Base-by-base conservation (phyloP, 352 stramenopile genomes). In the Pythium phragmiticola region DNA sequence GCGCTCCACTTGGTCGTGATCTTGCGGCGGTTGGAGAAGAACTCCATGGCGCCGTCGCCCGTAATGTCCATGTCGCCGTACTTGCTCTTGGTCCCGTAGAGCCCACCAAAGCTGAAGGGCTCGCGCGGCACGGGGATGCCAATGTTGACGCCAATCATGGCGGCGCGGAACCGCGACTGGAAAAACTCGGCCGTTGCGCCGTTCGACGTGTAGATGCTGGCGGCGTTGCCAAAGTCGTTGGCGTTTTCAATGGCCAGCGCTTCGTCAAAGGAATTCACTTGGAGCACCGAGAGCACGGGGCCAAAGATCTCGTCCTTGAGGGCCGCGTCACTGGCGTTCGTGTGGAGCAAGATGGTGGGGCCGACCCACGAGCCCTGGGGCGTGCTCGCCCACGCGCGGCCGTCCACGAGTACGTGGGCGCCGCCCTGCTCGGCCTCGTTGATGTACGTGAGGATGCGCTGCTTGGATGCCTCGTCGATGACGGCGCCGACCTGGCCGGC, bases 31-130 rank as follows among this genome's bases (percentile, higher is more conserved):
- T 94, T 98, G 6, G 94, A 98, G 77, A 99, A 99, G 72, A 99
- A 99, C 76, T 99, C 96, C 54, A 99, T 87, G 26, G 85, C 93
- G 28, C 94, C 96, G 67, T 99, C 96, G 17, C 95, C 96, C 8
- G 97, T 99, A 55, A 99, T 99, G 72, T 99, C 97, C 84, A 98
- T 98, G 67, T 99, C 94, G 39, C 97, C 97, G 66, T 92, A 99
- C 68, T 99, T 99, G 77, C 88, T 98, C 65, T 89, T 87, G 13
- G 96, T 99, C 37, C 95, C 96, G 73, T 98, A 99, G 58, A 99
- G 76, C 4, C 97, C 97, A 47, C 96, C 97, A 72, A 99, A 99
- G 34, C 89, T 96, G 75, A 99, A 99, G 3, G 95, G 95, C 65
- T 98, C 94, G 14, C 94, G 80, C 19, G 96, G 95, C 21, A 98